phyloP scores from a whole-genome alignment of 164 flowering plant genomes.

The Taxillus chinensis region DNA sequence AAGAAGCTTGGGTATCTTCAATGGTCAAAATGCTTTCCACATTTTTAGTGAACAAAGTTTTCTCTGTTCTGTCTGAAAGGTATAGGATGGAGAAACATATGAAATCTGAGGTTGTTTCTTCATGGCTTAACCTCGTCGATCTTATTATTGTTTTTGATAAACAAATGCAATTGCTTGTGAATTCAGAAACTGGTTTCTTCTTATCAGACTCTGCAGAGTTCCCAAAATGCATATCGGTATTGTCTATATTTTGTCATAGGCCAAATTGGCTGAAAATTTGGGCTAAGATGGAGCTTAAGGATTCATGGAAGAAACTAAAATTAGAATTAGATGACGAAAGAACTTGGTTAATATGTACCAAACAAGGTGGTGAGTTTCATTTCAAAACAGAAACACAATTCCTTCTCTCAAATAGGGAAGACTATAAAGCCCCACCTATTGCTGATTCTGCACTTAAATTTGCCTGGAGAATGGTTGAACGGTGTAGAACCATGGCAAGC shows the following conservation, averaged over 20 bases:
- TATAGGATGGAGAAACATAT: slow-evolving; percentile 17
- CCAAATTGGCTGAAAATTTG: slow-evolving; percentile 56
- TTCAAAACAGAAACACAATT: slow-evolving; percentile 10
- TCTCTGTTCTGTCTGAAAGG: slow-evolving; percentile 34
- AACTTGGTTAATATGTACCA: slow-evolving; percentile 28
- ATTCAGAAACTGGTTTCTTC: slow-evolving; percentile 22
- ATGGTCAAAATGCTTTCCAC: slow-evolving; percentile 46
- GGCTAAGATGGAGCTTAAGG: slow-evolving; percentile 59
- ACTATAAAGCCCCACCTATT: slow-evolving; percentile 40
- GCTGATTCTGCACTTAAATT: slow-evolving; percentile 33
- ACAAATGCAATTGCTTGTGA: slow-evolving; percentile 40
- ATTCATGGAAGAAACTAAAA: slow-evolving; percentile 44
- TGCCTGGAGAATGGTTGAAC: slow-evolving; percentile 37
- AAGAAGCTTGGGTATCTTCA: slow-evolving; percentile 63
- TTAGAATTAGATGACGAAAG: slow-evolving; percentile 32
- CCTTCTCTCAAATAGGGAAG: slow-evolving; percentile 32
- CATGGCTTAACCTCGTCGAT: slow-evolving; percentile 63
- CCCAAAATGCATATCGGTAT: slow-evolving; percentile 24
- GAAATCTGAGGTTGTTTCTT: slow-evolving; percentile 26
- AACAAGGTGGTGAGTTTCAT: slow-evolving; percentile 5
- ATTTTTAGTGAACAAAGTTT: slow-evolving; percentile 29
- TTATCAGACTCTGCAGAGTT: slow-evolving; percentile 12
- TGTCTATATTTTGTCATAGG: slow-evolving; percentile 36
- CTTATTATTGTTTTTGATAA: slow-evolving; percentile 44
- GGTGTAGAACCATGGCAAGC: slow-evolving; percentile 38